These are phyloP conservation scores for Leccinum barrowsii DNA, from an alignment of 768 basidiomycete genomes.

Conservation along the genomic window DNA sequence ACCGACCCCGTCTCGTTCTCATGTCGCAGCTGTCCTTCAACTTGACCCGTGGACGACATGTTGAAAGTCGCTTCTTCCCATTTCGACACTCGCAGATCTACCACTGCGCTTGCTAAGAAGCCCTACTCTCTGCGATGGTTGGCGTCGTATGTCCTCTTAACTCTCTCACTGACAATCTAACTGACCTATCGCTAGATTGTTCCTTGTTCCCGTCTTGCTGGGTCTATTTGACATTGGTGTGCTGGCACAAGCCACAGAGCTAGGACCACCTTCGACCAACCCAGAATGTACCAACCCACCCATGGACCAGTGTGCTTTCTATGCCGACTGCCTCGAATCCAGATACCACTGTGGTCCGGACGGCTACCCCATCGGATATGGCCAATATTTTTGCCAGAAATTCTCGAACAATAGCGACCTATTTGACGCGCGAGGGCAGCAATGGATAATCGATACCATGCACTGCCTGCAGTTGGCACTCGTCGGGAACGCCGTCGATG, in stretches of 20 bases:
- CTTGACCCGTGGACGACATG: not conserved
- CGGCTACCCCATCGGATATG: not conserved
- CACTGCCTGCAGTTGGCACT: conserved; percentile 16
- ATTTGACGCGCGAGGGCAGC: not conserved
- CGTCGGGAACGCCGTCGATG: conserved; percentile 33
- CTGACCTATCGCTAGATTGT: not conserved
- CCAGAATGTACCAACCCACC: conserved; percentile 29
- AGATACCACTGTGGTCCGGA: not conserved
- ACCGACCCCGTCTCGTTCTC: too few relatives aligned
- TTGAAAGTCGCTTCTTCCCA: not conserved
- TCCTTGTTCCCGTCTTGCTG: not conserved
- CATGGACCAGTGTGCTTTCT: conserved; percentile 35
- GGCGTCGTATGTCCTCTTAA: not conserved
- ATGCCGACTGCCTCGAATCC: not conserved
- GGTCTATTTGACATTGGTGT: not conserved
- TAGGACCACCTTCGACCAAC: not conserved
- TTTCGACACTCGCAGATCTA: not conserved
- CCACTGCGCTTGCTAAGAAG: not conserved
- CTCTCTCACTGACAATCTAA: not conserved
- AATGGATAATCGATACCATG: not conserved
- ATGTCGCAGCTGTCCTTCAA: too few relatives aligned
- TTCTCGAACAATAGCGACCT: not conserved
- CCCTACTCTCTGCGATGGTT: not conserved
- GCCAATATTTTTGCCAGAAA: not conserved
- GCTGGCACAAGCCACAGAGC: not conserved